phyloP scores from a whole-genome alignment of 1,284 basidiomycete genomes.

The Paramarasmius palmivorus region DNA sequence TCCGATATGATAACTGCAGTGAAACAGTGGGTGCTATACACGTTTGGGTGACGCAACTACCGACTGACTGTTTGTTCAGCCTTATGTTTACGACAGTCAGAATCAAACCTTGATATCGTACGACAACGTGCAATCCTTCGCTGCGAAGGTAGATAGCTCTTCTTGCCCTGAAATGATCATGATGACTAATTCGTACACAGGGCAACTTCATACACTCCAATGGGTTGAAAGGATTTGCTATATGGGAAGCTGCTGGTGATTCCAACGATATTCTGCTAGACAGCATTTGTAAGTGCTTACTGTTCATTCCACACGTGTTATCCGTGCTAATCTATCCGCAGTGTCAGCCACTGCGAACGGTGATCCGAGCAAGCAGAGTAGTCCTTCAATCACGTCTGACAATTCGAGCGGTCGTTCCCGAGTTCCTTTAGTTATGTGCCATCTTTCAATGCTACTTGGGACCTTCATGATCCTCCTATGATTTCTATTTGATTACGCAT shows the following conservation, averaged over 20 bases:
- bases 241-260: slow-evolving; percentile 58
- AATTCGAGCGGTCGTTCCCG: neutral
- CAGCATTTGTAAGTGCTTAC: slow-evolving; percentile 33
- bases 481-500: too few species aligned
- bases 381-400: neutral
- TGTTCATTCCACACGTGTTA: too few species aligned
- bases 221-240: slow-evolving; percentile 50
- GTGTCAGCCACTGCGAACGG: slow-evolving; percentile 1
- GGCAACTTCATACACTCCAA: slow-evolving; percentile 38
- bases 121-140: slow-evolving; percentile 43
- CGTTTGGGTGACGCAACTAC: neutral
- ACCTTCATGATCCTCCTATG: too few species aligned
- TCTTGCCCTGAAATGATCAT: neutral
- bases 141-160: slow-evolving; percentile 31
- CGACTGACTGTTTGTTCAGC: slow-evolving; percentile 34
- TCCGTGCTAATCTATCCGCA: neutral
- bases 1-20: slow-evolving; percentile 60
- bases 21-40: slow-evolving; percentile 53
- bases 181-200: neutral
- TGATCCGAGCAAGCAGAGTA: neutral
- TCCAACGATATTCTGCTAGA: slow-evolving; percentile 47
- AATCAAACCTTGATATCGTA: slow-evolving; percentile 60
- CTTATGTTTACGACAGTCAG: slow-evolving; percentile 60
- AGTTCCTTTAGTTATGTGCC: too few species aligned
- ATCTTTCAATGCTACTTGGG: too few species aligned